Base-by-base conservation (phyloP, 2,329 filamentous ascomycete genomes). In the Pseudocercospora ulei region DNA sequence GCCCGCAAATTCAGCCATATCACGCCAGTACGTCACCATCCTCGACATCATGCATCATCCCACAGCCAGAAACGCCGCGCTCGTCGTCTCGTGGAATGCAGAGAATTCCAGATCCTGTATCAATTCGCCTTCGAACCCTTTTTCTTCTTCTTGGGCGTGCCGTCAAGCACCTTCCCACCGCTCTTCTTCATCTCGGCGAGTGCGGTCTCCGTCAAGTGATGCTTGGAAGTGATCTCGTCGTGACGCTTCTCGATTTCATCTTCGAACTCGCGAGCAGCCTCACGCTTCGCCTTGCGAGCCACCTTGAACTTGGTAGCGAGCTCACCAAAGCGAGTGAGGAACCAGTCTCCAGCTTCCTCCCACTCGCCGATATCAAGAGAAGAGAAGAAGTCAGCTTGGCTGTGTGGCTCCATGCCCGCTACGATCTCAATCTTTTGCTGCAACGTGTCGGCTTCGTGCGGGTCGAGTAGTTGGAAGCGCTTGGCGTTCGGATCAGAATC, bases 281-380 rank as follows among this genome's bases (percentile, higher is more conserved):
- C 66, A 13, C 75, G 65, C 53, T 75, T 71, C 25, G 69, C 65
- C 43, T 67, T 65, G 25, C 76, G 65, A 17, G 68, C 63, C 1
- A 66, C 59, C 49, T 68, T 75, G 49, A 75, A 67, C 31, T 67
- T 65, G 11, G 59, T 56, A 23, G 77, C 55, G 25, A 76, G 59
- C 3, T 63, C 57, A 31, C 62, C 62, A 50, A 78, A 76, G 34
- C 66, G 64, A 1, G 70, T 67, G 1, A 78, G 62, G 29, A 79
- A 68, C 65, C 74, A 72, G 41, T 76, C 71, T 2, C 75, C 75
- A 13, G 73, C 71, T 29, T 75, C 67, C 57, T 78, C 75, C 72
- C 75, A 78, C 45, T 77, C 66, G 3, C 64, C 56, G 9, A 76
- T 65, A 1, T 62, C 58, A 25, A 78, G 61, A 6, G 64, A 65